Percentiles rank a stretch among this genome's conserved stretches.
Evolutionary conservation across 192 early-diverging fungal genomes (phyloP).

Genomic region (Backusella westeae): DNA sequence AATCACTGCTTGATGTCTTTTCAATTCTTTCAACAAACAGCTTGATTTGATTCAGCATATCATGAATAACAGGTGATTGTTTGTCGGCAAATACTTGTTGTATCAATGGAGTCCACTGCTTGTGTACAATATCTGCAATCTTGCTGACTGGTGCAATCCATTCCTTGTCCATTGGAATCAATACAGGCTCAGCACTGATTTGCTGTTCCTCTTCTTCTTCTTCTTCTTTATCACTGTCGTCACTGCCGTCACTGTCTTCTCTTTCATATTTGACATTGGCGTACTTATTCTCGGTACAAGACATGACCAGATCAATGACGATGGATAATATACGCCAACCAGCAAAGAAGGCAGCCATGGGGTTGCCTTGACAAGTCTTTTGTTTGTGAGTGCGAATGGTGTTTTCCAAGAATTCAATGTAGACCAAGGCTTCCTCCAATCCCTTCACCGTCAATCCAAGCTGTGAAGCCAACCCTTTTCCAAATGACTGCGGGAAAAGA

Average conservation of each 20-base stretch:
- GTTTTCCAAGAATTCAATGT: slow-evolving; percentile 24
- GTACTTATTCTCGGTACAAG: slow-evolving; percentile 23
- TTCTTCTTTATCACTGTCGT: not conserved
- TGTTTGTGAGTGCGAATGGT: slow-evolving; percentile 8
- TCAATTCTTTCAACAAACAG: not conserved
- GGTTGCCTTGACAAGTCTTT: slow-evolving; percentile 14
- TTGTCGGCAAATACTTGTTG: not conserved
- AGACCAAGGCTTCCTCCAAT: slow-evolving; percentile 28
- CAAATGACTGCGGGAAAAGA: slow-evolving; percentile 29
- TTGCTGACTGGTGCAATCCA: not conserved
- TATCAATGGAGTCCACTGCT: slow-evolving; percentile 9
- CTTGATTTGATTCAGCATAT: slow-evolving; percentile 12
- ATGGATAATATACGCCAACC: slow-evolving; percentile 24
- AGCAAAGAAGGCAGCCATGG: slow-evolving; percentile 33
- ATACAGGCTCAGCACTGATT: not conserved
- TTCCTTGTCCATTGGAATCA: slow-evolving; percentile 12
- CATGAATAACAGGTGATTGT: slow-evolving; percentile 9
- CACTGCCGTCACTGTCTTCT: not conserved
- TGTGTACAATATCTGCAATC: slow-evolving; percentile 6
- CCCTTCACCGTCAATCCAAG: slow-evolving; percentile 21
- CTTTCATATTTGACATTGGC: not conserved
- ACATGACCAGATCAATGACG: slow-evolving; percentile 25
- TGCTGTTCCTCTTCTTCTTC: not conserved
- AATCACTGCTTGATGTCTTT: not conserved
- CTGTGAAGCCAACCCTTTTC: slow-evolving; percentile 23